Evolutionary conservation across 2,329 filamentous ascomycete genomes (phyloP).

Genomic region (Periglandula ipomoeae): DNA sequence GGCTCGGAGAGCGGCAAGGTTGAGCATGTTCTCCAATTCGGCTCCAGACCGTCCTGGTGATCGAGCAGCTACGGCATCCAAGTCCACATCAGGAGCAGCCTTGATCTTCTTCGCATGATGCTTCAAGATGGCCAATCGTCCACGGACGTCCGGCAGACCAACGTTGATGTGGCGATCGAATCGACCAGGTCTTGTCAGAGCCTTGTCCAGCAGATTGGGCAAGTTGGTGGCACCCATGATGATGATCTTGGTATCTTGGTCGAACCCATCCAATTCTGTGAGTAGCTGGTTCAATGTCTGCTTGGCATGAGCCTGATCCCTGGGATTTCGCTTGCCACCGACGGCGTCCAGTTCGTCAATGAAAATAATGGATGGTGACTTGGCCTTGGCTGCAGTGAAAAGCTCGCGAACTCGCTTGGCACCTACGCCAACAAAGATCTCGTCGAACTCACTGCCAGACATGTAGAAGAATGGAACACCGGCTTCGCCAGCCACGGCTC

Average conservation of each 20-base stretch:
- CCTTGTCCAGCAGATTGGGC: slow-evolving; percentile 88
- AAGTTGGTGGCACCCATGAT: slow-evolving; percentile 96
- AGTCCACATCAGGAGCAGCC: slow-evolving; percentile 68
- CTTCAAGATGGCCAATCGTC: slow-evolving; percentile 83
- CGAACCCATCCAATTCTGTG: slow-evolving; percentile 94
- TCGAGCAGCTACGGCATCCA: slow-evolving; percentile 73
- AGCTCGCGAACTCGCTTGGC: slow-evolving; percentile 93
- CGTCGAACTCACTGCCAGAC: slow-evolving; percentile 98
- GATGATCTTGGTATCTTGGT: slow-evolving; percentile 88
- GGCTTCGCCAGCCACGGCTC: slow-evolving; percentile 92
- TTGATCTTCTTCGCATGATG: slow-evolving; percentile 93
- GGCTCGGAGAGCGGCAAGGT: slow-evolving; percentile 91
- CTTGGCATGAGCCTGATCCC: slow-evolving; percentile 90
- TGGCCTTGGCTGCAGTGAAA: slow-evolving; percentile 72
- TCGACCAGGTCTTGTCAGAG: slow-evolving; percentile 83
- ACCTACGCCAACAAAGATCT: slow-evolving; percentile 95
- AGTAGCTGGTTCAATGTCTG: slow-evolving; percentile 96
- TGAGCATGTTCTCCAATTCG: slow-evolving; percentile 92
- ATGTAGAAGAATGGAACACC: slow-evolving; percentile 99
- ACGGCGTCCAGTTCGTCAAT: slow-evolving; percentile 93
- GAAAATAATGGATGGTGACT: slow-evolving; percentile 89
- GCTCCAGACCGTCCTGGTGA: slow-evolving; percentile 91
- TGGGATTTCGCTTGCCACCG: slow-evolving; percentile 83
- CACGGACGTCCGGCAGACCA: slow-evolving; percentile 82
- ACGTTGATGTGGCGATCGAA: slow-evolving; percentile 93